Evolutionary conservation across 305 asterid species (phyloP).

Genomic region (Nicotiana rustica): DNA sequence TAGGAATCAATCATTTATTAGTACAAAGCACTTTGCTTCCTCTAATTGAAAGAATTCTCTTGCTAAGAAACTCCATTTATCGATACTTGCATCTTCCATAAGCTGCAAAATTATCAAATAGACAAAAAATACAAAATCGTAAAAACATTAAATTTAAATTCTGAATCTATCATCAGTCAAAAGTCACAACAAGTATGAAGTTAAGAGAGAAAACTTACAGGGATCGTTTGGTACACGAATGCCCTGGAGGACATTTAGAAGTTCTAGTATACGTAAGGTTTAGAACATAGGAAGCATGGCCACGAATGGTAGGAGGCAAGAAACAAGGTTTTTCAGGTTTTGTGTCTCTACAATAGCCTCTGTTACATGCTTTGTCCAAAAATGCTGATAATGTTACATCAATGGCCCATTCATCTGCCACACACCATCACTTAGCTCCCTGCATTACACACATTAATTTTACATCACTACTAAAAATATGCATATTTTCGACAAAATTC

Average conservation of each 20-base stretch:
- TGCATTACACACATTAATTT: neutral
- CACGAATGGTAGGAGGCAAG: neutral
- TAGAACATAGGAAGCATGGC: neutral
- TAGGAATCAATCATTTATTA: neutral
- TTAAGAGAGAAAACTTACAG: neutral
- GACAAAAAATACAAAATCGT: neutral
- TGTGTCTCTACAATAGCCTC: neutral
- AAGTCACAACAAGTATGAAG: neutral
- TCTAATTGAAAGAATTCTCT: neutral
- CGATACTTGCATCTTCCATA: neutral
- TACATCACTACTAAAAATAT: too few relatives aligned
- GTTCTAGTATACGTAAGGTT: neutral
- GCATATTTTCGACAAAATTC: neutral
- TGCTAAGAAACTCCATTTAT: neutral
- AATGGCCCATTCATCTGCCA: neutral
- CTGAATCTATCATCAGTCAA: too few relatives aligned
- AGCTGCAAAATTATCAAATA: neutral
- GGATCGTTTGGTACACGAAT: neutral
- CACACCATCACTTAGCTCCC: neutral
- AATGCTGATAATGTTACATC: neutral
- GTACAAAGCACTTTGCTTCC: neutral
- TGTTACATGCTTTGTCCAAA: neutral
- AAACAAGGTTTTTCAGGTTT: neutral
- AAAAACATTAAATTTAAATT: too few relatives aligned
- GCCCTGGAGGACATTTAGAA: neutral